Evolutionary conservation across 768 basidiomycete genomes (phyloP), one percentile per base, ranked within the genome.

Genomic region (Glaciozyma martinii): DNA sequence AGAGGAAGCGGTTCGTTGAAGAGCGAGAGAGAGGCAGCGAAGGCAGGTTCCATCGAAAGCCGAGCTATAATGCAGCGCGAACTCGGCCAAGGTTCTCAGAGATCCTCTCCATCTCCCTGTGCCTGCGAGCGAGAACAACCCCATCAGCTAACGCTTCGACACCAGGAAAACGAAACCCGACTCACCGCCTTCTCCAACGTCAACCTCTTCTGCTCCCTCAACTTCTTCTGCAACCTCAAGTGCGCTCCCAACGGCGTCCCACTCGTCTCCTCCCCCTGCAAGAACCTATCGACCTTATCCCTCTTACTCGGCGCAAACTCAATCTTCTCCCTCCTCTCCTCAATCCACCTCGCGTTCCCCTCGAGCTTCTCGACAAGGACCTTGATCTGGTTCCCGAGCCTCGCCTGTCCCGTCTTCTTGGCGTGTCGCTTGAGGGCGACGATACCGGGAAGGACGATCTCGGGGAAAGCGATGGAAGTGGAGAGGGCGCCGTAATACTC

Each of bases 391-490:
- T 80, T 70, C 3, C 79, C 81, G 12, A 76, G 72, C 61, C 71
- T 71, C 32, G 50, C 29, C 32, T 66, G 59, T 1, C 81, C 79
- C 66, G 80, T 78, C 46, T 77, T 79, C 76, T 95, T 97, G 69
- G 93, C 71, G 61, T 83, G 80, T 69, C 87, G 86, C 52, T 85
- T 84, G 58, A 99, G 79, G 1, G 83, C 79, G 16, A 88, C 81
- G 21, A 85, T 77, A 44, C 92, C 79, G 4, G 93, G 92, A 18
- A 97, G 83, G 19, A 85, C 80, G 47, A 94, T 81, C 77, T 99
- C 95, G 3, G 95, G 94, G 81, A 95, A 98, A 1, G 90, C 90
- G 65, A 97, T 85, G 76, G 87, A 89, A 1, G 84, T 87, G 56
- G 93, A 84, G 0, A 83, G 78, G 40, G 83, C 85, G 37, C 84